Conservation (phyloP, 2,329 filamentous ascomycete genomes). For the Phialocephala subalpina region DNA sequence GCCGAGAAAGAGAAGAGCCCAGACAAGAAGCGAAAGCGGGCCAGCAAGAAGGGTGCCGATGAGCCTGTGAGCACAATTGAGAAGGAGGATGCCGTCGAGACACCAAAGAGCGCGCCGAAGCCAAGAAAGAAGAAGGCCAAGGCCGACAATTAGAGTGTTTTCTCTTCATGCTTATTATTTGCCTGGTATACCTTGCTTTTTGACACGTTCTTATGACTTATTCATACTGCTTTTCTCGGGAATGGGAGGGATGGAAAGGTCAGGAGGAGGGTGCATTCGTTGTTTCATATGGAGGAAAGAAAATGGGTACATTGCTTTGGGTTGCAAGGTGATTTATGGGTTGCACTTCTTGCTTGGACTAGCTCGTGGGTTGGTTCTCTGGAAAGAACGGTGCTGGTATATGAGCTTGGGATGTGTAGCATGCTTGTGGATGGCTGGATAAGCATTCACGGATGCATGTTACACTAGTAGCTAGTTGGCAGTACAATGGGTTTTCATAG, state of each 20-base stretch:
- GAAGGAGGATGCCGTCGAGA: constrained; percentile 50
- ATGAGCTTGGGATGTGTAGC: not conserved
- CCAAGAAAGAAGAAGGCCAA: constrained; percentile 53
- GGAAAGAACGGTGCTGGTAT: not conserved
- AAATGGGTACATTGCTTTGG: constrained; percentile 4
- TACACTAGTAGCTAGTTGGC: not conserved
- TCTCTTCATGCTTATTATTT: not conserved
- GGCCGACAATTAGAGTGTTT: constrained; percentile 57
- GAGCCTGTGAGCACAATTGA: constrained; percentile 25
- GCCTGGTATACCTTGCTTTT: not conserved
- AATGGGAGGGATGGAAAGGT: constrained; percentile 1
- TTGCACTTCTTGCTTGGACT: not conserved
- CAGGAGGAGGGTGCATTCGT: constrained; percentile 6
- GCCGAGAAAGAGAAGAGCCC: constrained; percentile 52
- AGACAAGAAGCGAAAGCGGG: constrained; percentile 69
- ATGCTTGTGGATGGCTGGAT: not conserved
- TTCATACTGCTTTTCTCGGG: not conserved
- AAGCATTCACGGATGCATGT: not conserved
- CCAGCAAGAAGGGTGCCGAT: constrained; percentile 55
- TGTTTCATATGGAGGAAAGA: constrained; percentile 4
- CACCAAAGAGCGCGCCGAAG: constrained; percentile 40
- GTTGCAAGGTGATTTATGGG: not conserved
- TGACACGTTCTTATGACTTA: constrained; percentile 1
- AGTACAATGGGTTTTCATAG: not conserved
- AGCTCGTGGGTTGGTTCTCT: not conserved